Evolutionary conservation across 163 green algal genomes (phyloP), one percentile per base, ranked within the genome.

Genomic region (Prototheca wickerhamii): DNA sequence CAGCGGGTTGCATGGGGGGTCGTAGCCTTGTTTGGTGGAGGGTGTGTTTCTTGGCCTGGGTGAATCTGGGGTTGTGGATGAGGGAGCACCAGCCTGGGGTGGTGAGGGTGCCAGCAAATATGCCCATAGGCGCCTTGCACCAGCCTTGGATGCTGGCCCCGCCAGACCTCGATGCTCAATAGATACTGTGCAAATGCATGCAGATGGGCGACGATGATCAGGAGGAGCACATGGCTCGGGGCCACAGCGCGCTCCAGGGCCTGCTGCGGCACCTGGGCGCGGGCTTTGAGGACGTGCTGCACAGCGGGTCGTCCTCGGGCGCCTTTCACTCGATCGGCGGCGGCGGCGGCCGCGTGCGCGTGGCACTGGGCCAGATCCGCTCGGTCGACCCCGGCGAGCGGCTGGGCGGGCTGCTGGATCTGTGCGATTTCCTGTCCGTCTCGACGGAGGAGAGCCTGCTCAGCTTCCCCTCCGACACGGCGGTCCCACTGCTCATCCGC

Each of bases 361-460:
- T 18, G 15, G 46, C 46, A 18, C 46, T 54, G 46, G 46, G 20
- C 46, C 46, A 54, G 46, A 21, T 54, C 12, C 46, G 46, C 46
- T 30, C 46, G 12, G 21, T 17, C 21, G 59, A 44, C 29, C 30
- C 34, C 20, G 17, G 25, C 10, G 32, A 76, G 53, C 86, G 95
- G 76, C 75, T 97, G 40, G 76, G 76, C 0, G 81, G 86, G 6
- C 78, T 98, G 5, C 84, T 75, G 4, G 80, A 95, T 75, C 86
- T 97, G 31, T 95, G 86, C 66, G 91, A 97, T 68, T 67, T 94
- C 43, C 79, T 98, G 59, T 88, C 87, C 10, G 90, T 97, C 49
- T 84, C 80, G 17, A 88, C 78, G 4, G 91, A 97, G 63, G 91
- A 98, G 65, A 75, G 72, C 1, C 76, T 97, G 44, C 74, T 65